Evolutionary conservation across 768 basidiomycete species (phyloP).

Genomic region (Russula olivacea): DNA sequence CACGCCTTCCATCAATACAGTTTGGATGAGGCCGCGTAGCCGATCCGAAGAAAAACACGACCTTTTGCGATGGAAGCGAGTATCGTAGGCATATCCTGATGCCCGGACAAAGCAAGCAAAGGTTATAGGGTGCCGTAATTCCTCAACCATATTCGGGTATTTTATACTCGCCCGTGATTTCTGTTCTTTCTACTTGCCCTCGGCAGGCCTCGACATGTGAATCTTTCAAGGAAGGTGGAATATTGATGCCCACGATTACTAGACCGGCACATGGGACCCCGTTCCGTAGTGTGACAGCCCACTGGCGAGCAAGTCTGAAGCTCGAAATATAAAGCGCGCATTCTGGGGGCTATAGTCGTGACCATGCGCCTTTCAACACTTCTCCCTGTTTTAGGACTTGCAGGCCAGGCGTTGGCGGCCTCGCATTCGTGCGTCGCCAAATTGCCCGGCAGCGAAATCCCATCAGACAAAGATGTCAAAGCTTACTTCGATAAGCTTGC

Average conservation of each 20-base stretch:
- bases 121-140: background rate
- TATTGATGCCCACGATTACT: background rate
- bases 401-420: background rate
- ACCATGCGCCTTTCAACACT: too few relatives aligned
- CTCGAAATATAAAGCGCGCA: too few relatives aligned
- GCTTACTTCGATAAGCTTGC: constrained; percentile 14
- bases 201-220: background rate
- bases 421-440: background rate
- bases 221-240: background rate
- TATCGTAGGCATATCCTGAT: background rate
- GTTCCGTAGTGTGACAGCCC: too few relatives aligned
- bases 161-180: background rate
- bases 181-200: too few relatives aligned
- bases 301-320: too few relatives aligned
- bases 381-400: too few relatives aligned
- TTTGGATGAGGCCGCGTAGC: too few relatives aligned
- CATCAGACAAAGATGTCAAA: constrained; percentile 9
- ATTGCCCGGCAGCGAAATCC: background rate
- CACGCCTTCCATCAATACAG: too few relatives aligned
- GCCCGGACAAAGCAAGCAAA: background rate
- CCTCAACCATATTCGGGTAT: background rate
- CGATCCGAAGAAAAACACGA: background rate
- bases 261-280: background rate
- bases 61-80: background rate
- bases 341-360: too few relatives aligned